Conservation (phyloP, 805 yeast species). For the Candida stauntonica region DNA sequence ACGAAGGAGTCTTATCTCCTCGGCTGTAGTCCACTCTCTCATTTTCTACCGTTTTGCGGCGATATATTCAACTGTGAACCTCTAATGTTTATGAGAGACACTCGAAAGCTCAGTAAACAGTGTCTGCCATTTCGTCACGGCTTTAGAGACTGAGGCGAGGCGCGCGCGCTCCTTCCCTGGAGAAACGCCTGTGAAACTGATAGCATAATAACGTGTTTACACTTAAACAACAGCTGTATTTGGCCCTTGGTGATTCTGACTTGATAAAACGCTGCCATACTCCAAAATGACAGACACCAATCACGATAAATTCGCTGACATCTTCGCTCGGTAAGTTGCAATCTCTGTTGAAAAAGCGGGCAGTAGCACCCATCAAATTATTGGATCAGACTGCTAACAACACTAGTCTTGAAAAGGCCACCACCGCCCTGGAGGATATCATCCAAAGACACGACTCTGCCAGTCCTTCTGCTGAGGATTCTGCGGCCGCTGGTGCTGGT, state of each 20-base stretch:
- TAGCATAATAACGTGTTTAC: too few relatives aligned
- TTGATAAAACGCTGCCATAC: neutral
- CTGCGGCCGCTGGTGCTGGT: constrained; percentile 1
- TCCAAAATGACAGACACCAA: constrained; percentile 12
- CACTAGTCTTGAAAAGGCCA: constrained; percentile 26
- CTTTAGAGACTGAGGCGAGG: too few relatives aligned
- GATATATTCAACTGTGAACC: too few relatives aligned
- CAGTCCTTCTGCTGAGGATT: constrained; percentile 1
- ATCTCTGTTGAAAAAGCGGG: too few relatives aligned
- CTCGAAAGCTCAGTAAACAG: too few relatives aligned
- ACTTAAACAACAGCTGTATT: too few relatives aligned
- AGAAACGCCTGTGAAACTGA: too few relatives aligned
- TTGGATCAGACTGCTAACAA: constrained; percentile 1
- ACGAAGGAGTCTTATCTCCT: constrained; percentile 57
- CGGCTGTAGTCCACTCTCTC: constrained; percentile 51
- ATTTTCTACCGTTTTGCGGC: constrained; percentile 1
- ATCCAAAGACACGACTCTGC: constrained; percentile 19
- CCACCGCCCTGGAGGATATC: constrained; percentile 25
- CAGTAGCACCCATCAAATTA: too few relatives aligned
- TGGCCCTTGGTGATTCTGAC: too few relatives aligned
- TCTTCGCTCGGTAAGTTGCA: constrained; percentile 19
- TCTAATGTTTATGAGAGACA: too few relatives aligned
- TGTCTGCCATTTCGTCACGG: too few relatives aligned
- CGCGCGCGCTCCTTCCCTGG: too few relatives aligned
- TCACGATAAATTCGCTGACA: constrained; percentile 17